Base-by-base conservation (phyloP, 2,329 filamentous ascomycete genomes). In the Microsporum audouinii region DNA sequence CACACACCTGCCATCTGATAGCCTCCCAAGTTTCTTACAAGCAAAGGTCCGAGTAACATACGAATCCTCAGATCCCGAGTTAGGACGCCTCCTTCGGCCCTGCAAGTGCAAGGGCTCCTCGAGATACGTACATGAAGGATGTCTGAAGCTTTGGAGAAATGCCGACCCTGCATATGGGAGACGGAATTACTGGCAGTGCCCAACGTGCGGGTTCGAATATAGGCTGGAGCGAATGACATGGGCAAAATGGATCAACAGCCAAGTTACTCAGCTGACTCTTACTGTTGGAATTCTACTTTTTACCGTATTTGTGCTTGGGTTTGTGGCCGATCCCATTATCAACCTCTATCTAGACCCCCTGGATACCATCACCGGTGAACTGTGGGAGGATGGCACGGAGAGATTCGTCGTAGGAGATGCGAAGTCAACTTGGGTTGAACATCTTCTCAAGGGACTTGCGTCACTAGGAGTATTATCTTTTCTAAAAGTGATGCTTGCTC, bases 31-130 rank as follows among this genome's bases (percentile, higher is more conserved):
- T 29, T 79, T 84, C 59, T 73, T 88, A 49, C 80, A 84, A 65
- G 75, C 80, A 33, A 71, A 71, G 47, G 81, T 83, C 17, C 78
- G 79, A 57, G 83, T 87, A 53, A 79, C 80, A 23, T 96, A 95
- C 69, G 81, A 86, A 58, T 91, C 89, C 29, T 83, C 88, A 63
- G 88, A 89, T 65, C 80, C 84, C 5, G 81, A 86, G 65, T 81
- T 87, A 34, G 89, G 89, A 43, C 86, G 90, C 58, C 79, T 99
- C 33, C 82, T 97, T 67, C 88, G 88, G 60, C 94, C 94, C 39
- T 99, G 94, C 79, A 85, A 87, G 75, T 99, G 94, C 81, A 95
- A 89, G 76, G 94, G 94, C 59, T 89, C 88, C 43, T 89, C 92
- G 67, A 89, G 89, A 76, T 96, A 95, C 74, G 91, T 97, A 29